These are phyloP conservation scores for Salix arbutifolia DNA, from an alignment of 345 rosid species.

Conservation along the genomic window DNA sequence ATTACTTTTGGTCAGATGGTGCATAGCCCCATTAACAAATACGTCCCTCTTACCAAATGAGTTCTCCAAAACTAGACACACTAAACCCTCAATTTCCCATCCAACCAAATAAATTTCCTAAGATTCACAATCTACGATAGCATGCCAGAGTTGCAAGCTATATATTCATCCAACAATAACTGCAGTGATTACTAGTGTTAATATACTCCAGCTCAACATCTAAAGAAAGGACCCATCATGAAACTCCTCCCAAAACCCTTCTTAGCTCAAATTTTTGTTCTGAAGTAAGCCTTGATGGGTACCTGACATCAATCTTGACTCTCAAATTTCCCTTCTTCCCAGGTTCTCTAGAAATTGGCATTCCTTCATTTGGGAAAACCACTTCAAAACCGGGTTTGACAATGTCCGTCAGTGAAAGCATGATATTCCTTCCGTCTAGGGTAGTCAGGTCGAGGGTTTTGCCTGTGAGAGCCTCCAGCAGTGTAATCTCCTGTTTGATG, in stretches of 20 bases:
- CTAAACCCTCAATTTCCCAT: background rate
- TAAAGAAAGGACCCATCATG: slow-evolving; percentile 29
- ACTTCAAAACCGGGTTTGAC: slow-evolving; percentile 75
- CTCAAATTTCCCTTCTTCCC: slow-evolving; percentile 81
- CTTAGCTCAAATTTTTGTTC: slow-evolving; percentile 79
- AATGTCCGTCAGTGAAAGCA: slow-evolving; percentile 66
- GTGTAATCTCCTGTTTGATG: slow-evolving; percentile 60
- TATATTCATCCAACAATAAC: slow-evolving; percentile 27
- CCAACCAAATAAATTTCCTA: slow-evolving; percentile 14
- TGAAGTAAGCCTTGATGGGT: slow-evolving; percentile 67
- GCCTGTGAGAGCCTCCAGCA: slow-evolving; percentile 89
- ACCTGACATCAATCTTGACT: slow-evolving; percentile 71
- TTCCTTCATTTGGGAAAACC: slow-evolving; percentile 79
- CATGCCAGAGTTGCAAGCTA: background rate
- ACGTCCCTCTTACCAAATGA: background rate
- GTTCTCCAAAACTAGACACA: background rate
- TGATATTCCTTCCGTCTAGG: slow-evolving; percentile 67
- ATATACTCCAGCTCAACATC: slow-evolving; percentile 12
- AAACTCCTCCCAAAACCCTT: slow-evolving; percentile 68
- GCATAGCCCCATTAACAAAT: background rate
- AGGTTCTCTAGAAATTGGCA: slow-evolving; percentile 83
- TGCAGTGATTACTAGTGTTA: background rate
- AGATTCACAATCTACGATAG: slow-evolving; percentile 20
- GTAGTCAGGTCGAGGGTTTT: slow-evolving; percentile 58
- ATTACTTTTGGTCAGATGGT: slow-evolving; percentile 1